A percentile compares a stretch with the other conserved stretches of the same genome.
phyloP scores from a whole-genome alignment of 345 rosid genomes.

The Gossypium sturtianum region DNA sequence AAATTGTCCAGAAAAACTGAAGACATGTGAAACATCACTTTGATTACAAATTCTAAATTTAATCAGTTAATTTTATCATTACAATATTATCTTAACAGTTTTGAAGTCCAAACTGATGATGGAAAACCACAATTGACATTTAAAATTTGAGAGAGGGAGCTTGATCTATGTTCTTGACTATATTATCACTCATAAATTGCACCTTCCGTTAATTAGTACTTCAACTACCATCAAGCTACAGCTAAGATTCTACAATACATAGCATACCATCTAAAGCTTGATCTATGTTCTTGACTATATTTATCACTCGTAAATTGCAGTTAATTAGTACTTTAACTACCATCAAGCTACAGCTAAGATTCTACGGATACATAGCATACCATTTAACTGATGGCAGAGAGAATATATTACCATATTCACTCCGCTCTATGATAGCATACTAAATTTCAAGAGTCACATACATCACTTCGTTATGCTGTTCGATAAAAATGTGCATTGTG shows the following conservation, averaged over 20 bases:
- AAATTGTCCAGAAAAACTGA: not conserved
- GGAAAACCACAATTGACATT: not conserved
- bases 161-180: not conserved
- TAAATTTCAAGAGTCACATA: not conserved
- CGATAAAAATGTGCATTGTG: not conserved
- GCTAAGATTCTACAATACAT: too few species aligned
- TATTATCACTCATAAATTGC: not conserved
- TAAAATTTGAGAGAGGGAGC: not conserved
- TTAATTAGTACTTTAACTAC: not conserved
- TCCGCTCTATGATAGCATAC: not conserved
- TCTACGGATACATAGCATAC: not conserved
- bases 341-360: not conserved
- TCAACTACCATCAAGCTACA: not conserved
- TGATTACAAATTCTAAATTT: constrained; percentile 1
- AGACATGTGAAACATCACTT: not conserved
- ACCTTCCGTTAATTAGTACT: not conserved
- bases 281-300: not conserved
- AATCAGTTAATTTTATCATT: not conserved
- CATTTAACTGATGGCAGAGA: not conserved
- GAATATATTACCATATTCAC: not conserved
- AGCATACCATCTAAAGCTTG: not conserved
- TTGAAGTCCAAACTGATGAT: not conserved
- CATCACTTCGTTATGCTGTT: not conserved
- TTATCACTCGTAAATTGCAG: not conserved
- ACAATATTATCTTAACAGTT: not conserved